Evolutionary conservation across 2,329 filamentous ascomycete genomes (phyloP), one percentile per base, ranked within the genome.

Genomic region (Diaporthe australafricana): DNA sequence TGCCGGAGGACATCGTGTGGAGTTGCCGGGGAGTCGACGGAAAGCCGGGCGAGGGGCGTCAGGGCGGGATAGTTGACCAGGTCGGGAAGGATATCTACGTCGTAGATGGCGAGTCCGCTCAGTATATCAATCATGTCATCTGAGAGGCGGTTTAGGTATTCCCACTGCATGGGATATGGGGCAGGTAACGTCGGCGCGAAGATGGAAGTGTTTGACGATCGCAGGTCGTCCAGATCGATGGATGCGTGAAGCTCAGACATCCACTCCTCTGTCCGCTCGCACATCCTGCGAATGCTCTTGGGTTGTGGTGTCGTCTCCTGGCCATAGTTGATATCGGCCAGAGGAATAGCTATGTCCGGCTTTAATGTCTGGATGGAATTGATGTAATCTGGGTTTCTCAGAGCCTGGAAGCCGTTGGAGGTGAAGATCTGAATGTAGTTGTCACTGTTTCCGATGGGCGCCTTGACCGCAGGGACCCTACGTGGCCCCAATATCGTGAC

Each of bases 211-310:
- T 62, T 50, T 25, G 68, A 69, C 22, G 56, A 27, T 17, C 77
- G 72, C 16, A 72, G 78, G 25, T 79, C 76, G 22, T 78, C 77
- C 32, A 74, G 75, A 75, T 80, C 81, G 68, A 84, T 80, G 35
- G 82, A 79, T 20, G 83, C 82, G 45, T 95, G 85, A 65, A 94
- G 90, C 74, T 93, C 89, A 30, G 90, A 88, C 22, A 96, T 85
- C 94, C 95, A 98, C 47, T 89, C 88, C 79, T 96, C 93, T 0
- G 94, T 98, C 70, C 96, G 88, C 78, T 96, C 94, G 30, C 91
- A 92, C 91, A 98, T 98, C 78, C 94, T 95, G 45, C 90, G 86
- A 57, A 93, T 89, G 56, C 95, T 89, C 82, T 97, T 98, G 12
- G 87, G 84, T 3, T 91, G 89, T 0, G 93, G 88, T 5, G 81